These are phyloP conservation scores for Wallacemonas sp. DNA, from an alignment of 208 protist genomes.

Conservation along the genomic window DNA sequence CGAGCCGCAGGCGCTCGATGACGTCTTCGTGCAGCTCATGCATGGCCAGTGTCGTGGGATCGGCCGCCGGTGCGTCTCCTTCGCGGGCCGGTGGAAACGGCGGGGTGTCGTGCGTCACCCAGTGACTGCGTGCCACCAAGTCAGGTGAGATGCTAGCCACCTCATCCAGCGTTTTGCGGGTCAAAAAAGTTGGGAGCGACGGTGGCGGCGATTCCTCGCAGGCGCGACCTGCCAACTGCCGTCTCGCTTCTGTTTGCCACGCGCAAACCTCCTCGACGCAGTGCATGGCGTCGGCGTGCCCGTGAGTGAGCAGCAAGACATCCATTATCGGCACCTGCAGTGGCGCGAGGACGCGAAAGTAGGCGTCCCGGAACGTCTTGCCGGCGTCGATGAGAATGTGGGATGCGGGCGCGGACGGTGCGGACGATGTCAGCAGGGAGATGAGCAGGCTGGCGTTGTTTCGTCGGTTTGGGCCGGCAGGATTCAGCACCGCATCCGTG, in stretches of 20 bases:
- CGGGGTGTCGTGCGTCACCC: no score
- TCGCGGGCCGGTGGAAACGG: no score
- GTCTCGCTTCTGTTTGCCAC: neutral
- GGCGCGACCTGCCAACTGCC: constrained; percentile 1
- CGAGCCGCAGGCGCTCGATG: neutral
- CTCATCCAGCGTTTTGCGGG: constrained; percentile 45
- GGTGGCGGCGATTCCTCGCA: constrained; percentile 9
- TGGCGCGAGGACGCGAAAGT: constrained; percentile 75
- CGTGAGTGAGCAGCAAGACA: constrained; percentile 85
- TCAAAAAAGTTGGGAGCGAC: constrained; percentile 60
- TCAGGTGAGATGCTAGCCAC: constrained; percentile 48
- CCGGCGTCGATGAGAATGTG: constrained; percentile 86
- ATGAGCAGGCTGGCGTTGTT: constrained; percentile 55
- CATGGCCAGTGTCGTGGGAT: neutral
- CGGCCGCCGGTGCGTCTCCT: no score
- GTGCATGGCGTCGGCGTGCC: constrained; percentile 77
- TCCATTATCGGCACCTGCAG: constrained; percentile 61
- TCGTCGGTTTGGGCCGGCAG: constrained; percentile 27
- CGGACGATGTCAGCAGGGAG: constrained; percentile 11
- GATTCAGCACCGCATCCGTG: constrained; percentile 6
- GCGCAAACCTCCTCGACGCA: constrained; percentile 70
- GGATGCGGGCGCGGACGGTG: neutral
- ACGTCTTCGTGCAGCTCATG: neutral
- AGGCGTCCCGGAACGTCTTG: constrained; percentile 91
- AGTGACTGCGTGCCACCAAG: constrained; percentile 21